Base-by-base conservation (phyloP, 495 filamentous ascomycete genomes). In the Hypomontagnella submonticulosa region DNA sequence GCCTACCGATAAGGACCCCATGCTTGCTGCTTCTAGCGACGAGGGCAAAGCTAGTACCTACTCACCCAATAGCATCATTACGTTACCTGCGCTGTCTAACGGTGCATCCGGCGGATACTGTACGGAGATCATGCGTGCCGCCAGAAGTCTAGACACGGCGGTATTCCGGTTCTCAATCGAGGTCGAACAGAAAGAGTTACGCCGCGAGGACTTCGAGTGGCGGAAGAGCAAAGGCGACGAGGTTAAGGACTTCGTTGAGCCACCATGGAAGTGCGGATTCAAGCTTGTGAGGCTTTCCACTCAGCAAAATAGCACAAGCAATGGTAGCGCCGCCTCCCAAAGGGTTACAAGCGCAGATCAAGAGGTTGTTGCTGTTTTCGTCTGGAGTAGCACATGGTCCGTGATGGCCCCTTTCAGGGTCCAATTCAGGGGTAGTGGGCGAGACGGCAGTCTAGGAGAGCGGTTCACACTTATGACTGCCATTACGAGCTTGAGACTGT, bases 141-240 rank as follows among this genome's bases (percentile, higher is more conserved):
- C 41, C 4, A 49, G 33, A 4, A 23, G 19, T 13, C 9, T 4
- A 1, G 59, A 33, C 42, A 18, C 19, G 0, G 41, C 6, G 4
- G 42, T 37, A 2, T 55, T 62, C n/a, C 30, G 49, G 2, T 62
- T 56, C n/a, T 49, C 60, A 4, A 48, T 48, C 11, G 43, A 56
- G 36, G 44, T 49, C 2, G 15, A 11, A 3, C 51, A 43, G 4
- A 4, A 37, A 5, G 51, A 27, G 3, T 4, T 56, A 3, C 18
- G 27, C 11, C 51, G 51, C 23, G 60, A 46, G 44, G 16, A 37
- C 32, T 63, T 63, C 44, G 44, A 63, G 38, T 63, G 52, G 43
- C 36, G 44, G 12, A 51, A 51, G 44, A 40, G 51, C 44, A 49
- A 51, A 18, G 27, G 8, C 27, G 38, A 32, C 4, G 47, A 60